Base-by-base conservation (phyloP, 2,329 filamentous ascomycete species). In the Alternaria sp. region DNA sequence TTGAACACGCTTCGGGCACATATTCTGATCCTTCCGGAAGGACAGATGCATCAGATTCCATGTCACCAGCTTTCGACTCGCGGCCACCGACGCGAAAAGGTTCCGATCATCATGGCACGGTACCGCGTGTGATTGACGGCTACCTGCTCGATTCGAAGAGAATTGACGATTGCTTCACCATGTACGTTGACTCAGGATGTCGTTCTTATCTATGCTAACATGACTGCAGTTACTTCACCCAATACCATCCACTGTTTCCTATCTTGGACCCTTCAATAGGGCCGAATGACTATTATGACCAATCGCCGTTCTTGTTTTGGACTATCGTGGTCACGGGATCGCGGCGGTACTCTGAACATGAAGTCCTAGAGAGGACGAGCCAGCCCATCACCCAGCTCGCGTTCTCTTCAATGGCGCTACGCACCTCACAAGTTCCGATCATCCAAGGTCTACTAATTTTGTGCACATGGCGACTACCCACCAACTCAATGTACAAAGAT, bases 401-500 rank as follows among this genome's bases (percentile, higher is more conserved):
- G 2, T 78, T 81, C 57, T 74, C 72, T 12, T 78, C 77, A 23
- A 77, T 80, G 72, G 75, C 77, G 19, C 69, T 78, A 13, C 75
- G 78, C 4, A 73, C 77, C 11, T 78, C 76, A 6, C 76, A 74
- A 11, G 78, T 81, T 56, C 75, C 79, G 13, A 76, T 79, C 13
- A 82, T 82, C 21, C 79, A 81, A 59, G 79, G 77, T 15, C 68
- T 81, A 10, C 62, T 82, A 5, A 73, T 81, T 10, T 74, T 82
- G 11, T 81, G 79, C 50, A 78, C 79, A 17, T 82, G 80, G 80
- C 75, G 79, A 4, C 65, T 81, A 26, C 80, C 80, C 8, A 78
- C 80, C 11, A 80, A 79, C 47, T 81, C 78, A 28, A 80, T 79
- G 75, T 80, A 79, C 66, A 79, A 80, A 45, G 79, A 81, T 50